These are phyloP conservation scores for Trypanosoma theileri DNA, from an alignment of 208 protist genomes.

Conservation along the genomic window DNA sequence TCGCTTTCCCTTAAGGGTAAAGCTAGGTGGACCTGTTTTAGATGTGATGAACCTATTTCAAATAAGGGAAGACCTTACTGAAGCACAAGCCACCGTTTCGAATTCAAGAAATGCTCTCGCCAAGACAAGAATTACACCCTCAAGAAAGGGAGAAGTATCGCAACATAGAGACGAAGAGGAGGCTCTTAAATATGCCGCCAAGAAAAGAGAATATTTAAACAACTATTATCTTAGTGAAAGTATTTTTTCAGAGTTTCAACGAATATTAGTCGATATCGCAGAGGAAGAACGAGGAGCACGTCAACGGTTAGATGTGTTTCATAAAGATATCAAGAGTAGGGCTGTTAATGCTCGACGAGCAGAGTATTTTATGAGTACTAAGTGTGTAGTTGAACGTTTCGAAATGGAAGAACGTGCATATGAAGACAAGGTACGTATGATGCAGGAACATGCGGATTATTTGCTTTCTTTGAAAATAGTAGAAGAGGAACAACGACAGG, in stretches of 20 bases:
- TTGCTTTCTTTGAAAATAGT: constrained; percentile 41
- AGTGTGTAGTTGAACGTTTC: constrained; percentile 52
- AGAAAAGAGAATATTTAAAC: constrained; percentile 14
- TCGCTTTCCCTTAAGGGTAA: constrained; percentile 20
- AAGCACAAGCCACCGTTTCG: constrained; percentile 22
- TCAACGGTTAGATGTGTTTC: constrained; percentile 24
- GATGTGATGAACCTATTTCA: constrained; percentile 6
- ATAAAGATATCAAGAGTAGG: constrained; percentile 31
- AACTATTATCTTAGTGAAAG: constrained; percentile 20
- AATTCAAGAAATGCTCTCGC: constrained; percentile 30
- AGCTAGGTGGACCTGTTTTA: constrained; percentile 19
- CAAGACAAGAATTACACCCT: constrained; percentile 12
- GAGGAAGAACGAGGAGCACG: constrained; percentile 38
- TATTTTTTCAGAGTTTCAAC: constrained; percentile 33
- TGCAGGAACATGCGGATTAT: constrained; percentile 46
- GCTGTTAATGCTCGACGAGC: constrained; percentile 27
- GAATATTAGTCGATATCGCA: constrained; percentile 10
- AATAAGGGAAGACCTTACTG: constrained; percentile 21
- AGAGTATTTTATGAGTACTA: constrained; percentile 45
- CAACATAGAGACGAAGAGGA: constrained; percentile 6
- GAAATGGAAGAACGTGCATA: constrained; percentile 32
- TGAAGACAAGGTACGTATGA: constrained; percentile 34
- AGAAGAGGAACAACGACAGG: constrained; percentile 42
- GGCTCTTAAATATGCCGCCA: constrained; percentile 33
- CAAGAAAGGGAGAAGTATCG: background rate